Conservation (phyloP, 2,329 filamentous ascomycete species). For the Dendrostoma leiphaemia region DNA sequence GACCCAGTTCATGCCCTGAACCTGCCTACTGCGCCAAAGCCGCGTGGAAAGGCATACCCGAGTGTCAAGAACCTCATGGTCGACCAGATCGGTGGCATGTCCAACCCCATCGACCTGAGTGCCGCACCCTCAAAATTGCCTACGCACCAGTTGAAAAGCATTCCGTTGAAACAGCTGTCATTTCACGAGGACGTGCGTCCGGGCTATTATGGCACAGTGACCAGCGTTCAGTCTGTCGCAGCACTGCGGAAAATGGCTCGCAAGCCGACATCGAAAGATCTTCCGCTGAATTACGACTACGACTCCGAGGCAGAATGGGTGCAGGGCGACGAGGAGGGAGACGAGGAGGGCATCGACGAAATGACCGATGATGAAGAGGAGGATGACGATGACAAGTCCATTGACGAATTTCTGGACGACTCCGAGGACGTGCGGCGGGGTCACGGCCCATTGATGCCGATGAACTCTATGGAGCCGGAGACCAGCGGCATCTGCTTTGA, state of each 20-base stretch:
- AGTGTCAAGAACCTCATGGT: constrained; percentile 63
- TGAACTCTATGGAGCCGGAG: constrained; percentile 65
- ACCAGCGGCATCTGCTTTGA: constrained; percentile 86
- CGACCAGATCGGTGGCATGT: constrained; percentile 41
- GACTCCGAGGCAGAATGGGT: constrained; percentile 85
- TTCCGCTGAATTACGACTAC: constrained; percentile 76
- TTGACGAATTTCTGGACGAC: constrained; percentile 88
- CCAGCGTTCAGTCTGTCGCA: constrained; percentile 51
- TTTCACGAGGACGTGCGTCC: constrained; percentile 67
- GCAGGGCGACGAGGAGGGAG: constrained; percentile 69
- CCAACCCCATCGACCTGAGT: constrained; percentile 33
- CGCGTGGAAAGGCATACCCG: constrained; percentile 46
- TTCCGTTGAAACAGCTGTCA: constrained; percentile 62
- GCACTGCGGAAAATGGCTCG: constrained; percentile 51
- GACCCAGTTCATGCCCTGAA: constrained; percentile 43
- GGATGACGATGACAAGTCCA: constrained; percentile 73
- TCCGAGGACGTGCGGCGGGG: constrained; percentile 67
- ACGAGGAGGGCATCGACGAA: constrained; percentile 58
- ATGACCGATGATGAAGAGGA: constrained; percentile 69
- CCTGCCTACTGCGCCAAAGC: constrained; percentile 37
- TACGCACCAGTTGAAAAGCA: constrained; percentile 41
- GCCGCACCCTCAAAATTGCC: constrained; percentile 39
- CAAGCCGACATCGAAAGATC: constrained; percentile 48
- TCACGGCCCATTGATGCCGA: constrained; percentile 41
- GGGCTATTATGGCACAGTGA: constrained; percentile 72